phyloP scores from a whole-genome alignment of 1,284 basidiomycete genomes.

The Athelia sp. region DNA sequence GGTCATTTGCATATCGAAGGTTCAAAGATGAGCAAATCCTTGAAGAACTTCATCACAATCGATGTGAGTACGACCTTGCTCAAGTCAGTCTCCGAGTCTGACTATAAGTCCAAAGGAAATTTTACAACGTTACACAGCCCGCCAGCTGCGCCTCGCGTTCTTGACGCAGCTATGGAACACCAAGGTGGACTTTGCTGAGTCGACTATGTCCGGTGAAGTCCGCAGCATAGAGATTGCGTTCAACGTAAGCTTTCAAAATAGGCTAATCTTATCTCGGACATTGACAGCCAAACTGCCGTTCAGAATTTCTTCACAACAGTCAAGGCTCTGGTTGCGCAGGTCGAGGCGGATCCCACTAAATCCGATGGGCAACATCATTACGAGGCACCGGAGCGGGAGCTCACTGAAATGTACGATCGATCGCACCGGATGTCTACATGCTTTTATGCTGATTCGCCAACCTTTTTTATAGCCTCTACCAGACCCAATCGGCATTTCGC shows the following conservation, averaged over 20 bases:
- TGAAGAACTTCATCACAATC: conserved; percentile 99
- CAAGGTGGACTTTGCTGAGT: conserved; percentile 93
- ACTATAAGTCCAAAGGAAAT: conserved; percentile 64
- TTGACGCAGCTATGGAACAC: conserved; percentile 90
- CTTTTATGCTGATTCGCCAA: conserved; percentile 5
- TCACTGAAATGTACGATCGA: conserved; percentile 53
- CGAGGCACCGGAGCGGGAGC: conserved; percentile 58
- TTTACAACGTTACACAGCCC: conserved; percentile 78
- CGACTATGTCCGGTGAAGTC: conserved; percentile 85
- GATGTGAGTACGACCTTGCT: conserved; percentile 57
- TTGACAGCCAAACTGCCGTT: background rate
- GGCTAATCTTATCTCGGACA: conserved; percentile 1
- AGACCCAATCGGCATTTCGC: conserved; percentile 79
- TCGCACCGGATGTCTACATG: conserved; percentile 9
- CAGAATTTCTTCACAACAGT: conserved; percentile 94
- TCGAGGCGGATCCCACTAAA: conserved; percentile 38
- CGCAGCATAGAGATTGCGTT: conserved; percentile 81
- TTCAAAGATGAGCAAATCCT: conserved; percentile 98
- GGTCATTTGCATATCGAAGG: conserved; percentile 99
- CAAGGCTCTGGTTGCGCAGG: conserved; percentile 73
- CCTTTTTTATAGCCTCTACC: conserved; percentile 53
- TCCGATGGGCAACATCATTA: conserved; percentile 62
- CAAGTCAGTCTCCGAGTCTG: background rate
- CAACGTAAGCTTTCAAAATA: conserved; percentile 56
- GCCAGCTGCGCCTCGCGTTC: conserved; percentile 94